phyloP scores from a whole-genome alignment of 345 rosid species.

The Eucalyptus viminalis region DNA sequence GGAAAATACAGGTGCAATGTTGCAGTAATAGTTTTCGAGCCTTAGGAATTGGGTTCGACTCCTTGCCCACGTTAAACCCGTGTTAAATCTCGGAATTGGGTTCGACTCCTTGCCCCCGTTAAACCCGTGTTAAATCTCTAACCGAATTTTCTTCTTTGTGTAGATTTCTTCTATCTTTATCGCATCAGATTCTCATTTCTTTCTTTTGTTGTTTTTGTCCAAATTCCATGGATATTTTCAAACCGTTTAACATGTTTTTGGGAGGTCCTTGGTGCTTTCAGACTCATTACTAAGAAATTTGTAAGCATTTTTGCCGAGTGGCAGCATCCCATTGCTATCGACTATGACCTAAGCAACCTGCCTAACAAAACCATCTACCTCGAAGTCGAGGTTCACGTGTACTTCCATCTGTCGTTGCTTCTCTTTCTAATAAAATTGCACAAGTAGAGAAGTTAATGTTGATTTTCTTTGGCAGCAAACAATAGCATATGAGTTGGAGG shows the following conservation, averaged over 20 bases:
- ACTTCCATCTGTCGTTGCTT: not conserved
- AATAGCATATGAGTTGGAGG: not conserved
- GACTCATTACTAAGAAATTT: not conserved
- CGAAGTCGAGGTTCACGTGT: not conserved
- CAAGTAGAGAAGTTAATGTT: not conserved
- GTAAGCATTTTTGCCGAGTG: not conserved
- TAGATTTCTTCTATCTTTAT: not conserved
- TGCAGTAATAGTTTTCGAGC: not conserved
- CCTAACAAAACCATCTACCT: not conserved
- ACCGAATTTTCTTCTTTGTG: not conserved
- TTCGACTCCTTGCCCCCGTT: not conserved
- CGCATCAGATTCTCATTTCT: not conserved
- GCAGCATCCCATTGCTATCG: not conserved
- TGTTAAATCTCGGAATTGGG: not conserved
- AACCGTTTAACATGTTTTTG: not conserved
- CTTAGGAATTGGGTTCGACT: not conserved
- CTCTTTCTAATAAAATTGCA: not conserved
- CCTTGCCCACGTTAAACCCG: not conserved
- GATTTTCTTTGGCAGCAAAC: not conserved
- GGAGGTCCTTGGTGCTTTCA: not conserved
- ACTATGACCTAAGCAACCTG: not conserved
- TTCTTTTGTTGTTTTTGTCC: not conserved
- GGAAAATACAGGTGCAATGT: not conserved
- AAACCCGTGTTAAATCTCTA: not conserved
- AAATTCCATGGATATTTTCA: too few relatives aligned